A percentile compares a stretch with the other conserved stretches of the same genome.
Conservation (phyloP, 1,284 basidiomycete genomes). For the Puccinia novopanici region DNA sequence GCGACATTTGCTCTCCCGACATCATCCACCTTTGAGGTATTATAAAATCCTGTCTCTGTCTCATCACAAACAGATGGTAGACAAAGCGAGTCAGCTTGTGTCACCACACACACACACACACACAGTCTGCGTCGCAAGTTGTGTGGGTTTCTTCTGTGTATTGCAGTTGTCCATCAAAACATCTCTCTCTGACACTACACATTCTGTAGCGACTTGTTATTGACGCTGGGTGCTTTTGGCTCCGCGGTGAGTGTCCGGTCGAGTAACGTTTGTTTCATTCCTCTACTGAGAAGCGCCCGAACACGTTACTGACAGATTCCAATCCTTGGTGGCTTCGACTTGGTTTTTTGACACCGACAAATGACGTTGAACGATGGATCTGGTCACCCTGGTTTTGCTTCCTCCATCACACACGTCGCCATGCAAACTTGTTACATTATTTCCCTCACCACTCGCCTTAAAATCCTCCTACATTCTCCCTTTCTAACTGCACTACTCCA, state of each 20-base stretch:
- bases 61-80: no score
- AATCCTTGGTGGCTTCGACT: constrained; percentile 20
- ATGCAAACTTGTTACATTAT: constrained; percentile 29
- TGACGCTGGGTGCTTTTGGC: not conserved
- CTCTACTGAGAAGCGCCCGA: constrained; percentile 17
- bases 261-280: constrained; percentile 24
- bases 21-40: not conserved
- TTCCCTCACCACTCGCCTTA: constrained; percentile 18
- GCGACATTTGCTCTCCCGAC: constrained; percentile 26
- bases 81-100: no score
- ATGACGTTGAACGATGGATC: constrained; percentile 6
- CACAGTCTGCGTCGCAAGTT: constrained; percentile 26
- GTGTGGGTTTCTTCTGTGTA: constrained; percentile 22
- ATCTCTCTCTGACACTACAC: constrained; percentile 22
- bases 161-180: constrained; percentile 8
- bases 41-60: constrained; percentile 5
- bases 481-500: constrained; percentile 25
- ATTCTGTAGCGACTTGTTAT: constrained; percentile 14
- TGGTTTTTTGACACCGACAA: not conserved
- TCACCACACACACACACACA: not conserved
- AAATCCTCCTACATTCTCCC: constrained; percentile 23
- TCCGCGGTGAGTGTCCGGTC: constrained; percentile 35
- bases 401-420: constrained; percentile 35
- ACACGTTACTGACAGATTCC: constrained; percentile 32
- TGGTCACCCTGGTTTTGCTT: constrained; percentile 5